Base-by-base conservation (phyloP, 768 basidiomycete genomes). In the Auriscalpium microsporum region DNA sequence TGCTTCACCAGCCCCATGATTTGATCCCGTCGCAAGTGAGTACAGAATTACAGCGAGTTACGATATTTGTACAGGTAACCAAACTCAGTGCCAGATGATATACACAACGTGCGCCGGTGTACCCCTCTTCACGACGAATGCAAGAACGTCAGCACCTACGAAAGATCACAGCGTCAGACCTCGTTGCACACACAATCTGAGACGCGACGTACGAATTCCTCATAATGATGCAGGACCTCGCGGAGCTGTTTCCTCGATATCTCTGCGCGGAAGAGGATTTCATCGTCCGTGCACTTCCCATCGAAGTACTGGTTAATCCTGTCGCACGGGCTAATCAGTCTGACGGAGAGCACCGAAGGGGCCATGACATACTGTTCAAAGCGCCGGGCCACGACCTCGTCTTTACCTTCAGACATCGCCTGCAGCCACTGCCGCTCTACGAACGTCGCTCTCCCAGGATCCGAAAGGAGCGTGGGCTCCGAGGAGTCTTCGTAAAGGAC, bases 291-390 rank as follows among this genome's bases (percentile, higher is more conserved):
- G 51, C 78, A 84, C 68, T 86, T 89, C 11, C 95, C 95, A 62
- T 98, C 92, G 63, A 97, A 93, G 66, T 92, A 96, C 63, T 90
- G 89, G 57, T 90, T 87, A 51, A 95, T 89, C 57, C 93, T 94
- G 66, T 28, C 10, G 16, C 10, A 19, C 34, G 14, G 8, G 17
- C 17, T 23, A 10, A n/a, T 52, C 50, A 52, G 49, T 21, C 10
- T 35, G 6, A 23, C 36, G 36, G 28, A 21, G 49, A 8, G 19
- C 14, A 35, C 10, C 19, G 8, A 17, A 14, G 3, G 13, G 2
- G 8, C 44, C 42, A 10, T 28, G 9, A 65, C 87, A 63, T 55
- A 94, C 90, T 82, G 71, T 60, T 90, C 85, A 66, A 96, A 97
- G 45, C 86, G 80, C 62, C 77, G 79, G 4, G 80, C 81, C 49